Conservation (phyloP, 441 rosid genomes). For the Euphorbia schlechtendalii region DNA sequence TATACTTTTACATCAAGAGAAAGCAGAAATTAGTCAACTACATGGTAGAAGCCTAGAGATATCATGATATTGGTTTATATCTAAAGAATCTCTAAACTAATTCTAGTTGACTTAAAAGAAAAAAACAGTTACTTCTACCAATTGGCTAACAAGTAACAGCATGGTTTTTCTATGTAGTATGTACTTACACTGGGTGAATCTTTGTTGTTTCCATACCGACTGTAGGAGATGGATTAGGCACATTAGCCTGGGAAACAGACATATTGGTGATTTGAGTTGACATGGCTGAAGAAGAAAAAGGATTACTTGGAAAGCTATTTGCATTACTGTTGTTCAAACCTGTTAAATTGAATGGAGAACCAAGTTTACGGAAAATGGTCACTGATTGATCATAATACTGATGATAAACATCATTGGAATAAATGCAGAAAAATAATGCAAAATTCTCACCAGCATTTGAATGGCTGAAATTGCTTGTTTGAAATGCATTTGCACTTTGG, state of each 20-base stretch:
- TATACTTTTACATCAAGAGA: background rate
- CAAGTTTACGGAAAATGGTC: conserved; percentile 26
- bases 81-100: background rate
- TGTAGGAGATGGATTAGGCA: conserved; percentile 20
- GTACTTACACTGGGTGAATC: conserved; percentile 36
- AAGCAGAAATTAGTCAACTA: background rate
- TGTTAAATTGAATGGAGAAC: conserved; percentile 20
- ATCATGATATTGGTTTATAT: background rate
- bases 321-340: conserved; percentile 24
- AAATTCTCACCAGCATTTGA: conserved; percentile 29
- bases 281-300: conserved; percentile 24
- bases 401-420: conserved; percentile 8
- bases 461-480: conserved; percentile 22
- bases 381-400: conserved; percentile 22
- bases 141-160: background rate
- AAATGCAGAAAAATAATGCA: conserved; percentile 4
- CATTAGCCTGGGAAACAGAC: conserved; percentile 21
- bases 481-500: conserved; percentile 34
- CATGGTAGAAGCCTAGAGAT: background rate
- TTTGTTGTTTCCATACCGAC: conserved; percentile 25
- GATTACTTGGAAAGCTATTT: conserved; percentile 21
- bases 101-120: no score
- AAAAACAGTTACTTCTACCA: background rate
- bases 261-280: conserved; percentile 22
- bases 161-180: conserved; percentile 7